Conservation (phyloP, 257 asterid genomes). For the Pogostemon cablin region DNA sequence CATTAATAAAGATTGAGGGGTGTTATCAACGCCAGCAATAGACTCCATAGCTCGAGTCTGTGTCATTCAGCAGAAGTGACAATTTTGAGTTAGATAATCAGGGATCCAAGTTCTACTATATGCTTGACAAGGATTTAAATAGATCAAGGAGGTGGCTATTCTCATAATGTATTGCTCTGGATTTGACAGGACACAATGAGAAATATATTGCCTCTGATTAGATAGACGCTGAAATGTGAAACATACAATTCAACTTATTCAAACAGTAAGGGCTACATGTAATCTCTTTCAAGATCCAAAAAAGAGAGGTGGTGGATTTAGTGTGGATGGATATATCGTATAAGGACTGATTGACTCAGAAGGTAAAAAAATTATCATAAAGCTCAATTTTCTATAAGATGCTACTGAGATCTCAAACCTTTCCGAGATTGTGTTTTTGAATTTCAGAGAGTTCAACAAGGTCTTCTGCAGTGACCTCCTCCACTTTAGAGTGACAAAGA, state of each 20-base stretch:
- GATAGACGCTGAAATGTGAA: not conserved
- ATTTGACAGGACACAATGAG: constrained; percentile 6
- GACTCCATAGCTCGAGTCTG: constrained; percentile 64
- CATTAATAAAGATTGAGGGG: constrained; percentile 79
- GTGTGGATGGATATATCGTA: not conserved
- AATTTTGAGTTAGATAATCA: constrained; percentile 26
- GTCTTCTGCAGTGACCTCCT: constrained; percentile 80
- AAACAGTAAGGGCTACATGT: not conserved
- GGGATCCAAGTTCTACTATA: constrained; percentile 12
- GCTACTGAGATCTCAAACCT: constrained; percentile 50
- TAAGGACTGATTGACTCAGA: constrained; percentile 4
- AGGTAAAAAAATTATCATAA: constrained; percentile 25
- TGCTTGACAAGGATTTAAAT: constrained; percentile 10
- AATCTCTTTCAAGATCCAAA: not conserved
- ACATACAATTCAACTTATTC: not conserved
- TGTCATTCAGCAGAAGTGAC: constrained; percentile 32
- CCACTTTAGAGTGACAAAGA: constrained; percentile 71
- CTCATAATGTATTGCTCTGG: not conserved
- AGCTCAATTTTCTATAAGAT: constrained; percentile 23
- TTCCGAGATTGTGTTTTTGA: constrained; percentile 69
- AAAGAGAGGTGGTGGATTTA: constrained; percentile 26
- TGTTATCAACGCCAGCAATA: constrained; percentile 66
- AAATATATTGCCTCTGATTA: not conserved
- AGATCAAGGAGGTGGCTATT: constrained; percentile 22
- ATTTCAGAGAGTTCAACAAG: constrained; percentile 79